A percentile compares a stretch with the other conserved stretches of the same genome.
phyloP scores from a whole-genome alignment of 345 rosid species.

The Linum tenue region DNA sequence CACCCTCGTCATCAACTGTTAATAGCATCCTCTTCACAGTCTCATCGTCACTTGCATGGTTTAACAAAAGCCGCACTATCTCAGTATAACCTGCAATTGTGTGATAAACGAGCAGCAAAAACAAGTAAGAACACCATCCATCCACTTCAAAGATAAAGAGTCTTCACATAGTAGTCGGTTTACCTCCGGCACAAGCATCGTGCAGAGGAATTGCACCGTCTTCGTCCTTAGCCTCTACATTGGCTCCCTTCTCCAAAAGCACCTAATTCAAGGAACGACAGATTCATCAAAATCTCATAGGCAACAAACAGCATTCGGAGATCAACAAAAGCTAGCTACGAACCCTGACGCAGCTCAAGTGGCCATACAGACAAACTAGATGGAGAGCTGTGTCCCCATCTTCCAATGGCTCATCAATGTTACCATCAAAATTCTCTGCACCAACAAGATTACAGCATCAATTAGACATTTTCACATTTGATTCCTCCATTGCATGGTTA shows the following conservation, averaged over 20 bases:
- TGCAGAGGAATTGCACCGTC: slow-evolving; percentile 92
- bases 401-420: slow-evolving; percentile 74
- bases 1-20: slow-evolving; percentile 70
- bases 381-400: slow-evolving; percentile 93
- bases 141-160: not conserved
- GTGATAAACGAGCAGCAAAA: not conserved
- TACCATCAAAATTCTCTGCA: slow-evolving; percentile 61
- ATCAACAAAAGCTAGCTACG: slow-evolving; percentile 7
- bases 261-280: slow-evolving; percentile 30
- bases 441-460: slow-evolving; percentile 3
- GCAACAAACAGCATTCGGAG: not conserved
- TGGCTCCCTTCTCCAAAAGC: slow-evolving; percentile 81
- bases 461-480: not conserved
- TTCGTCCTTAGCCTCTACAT: slow-evolving; percentile 75
- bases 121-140: not conserved
- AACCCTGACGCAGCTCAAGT: slow-evolving; percentile 79
- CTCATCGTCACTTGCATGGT: slow-evolving; percentile 39
- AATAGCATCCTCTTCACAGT: slow-evolving; percentile 59
- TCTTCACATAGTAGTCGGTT: slow-evolving; percentile 1
- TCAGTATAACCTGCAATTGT: slow-evolving; percentile 49
- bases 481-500: not conserved
- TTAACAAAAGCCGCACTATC: slow-evolving; percentile 53
- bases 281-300: not conserved
- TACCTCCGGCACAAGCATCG: slow-evolving; percentile 93
- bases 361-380: slow-evolving; percentile 77